Evolutionary conservation across 306 rosid genomes (phyloP), one percentile per base, ranked within the genome.

Genomic region (Dryas drummondii): DNA sequence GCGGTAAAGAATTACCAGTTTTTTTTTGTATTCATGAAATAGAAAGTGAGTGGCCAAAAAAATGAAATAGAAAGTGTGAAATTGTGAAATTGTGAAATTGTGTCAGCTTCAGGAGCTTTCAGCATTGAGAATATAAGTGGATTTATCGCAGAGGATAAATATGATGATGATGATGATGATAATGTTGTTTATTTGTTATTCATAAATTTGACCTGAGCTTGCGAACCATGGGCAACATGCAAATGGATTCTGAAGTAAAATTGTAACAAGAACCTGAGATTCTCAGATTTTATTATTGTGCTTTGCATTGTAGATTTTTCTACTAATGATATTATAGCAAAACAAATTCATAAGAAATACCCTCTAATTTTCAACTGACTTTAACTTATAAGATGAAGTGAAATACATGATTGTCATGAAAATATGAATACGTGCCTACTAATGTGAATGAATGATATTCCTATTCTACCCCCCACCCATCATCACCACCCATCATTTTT

Each of bases 381-480:
- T 32, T 1, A 32, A 32, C 37, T 32, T 32, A 32, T 32, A 32
- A 32, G 37, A 32, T 22, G 37, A 32, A 78, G 26, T 53, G 49
- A 50, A 53, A 46, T 27, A 64, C 78, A 69, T 40, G 37, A 32
- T 67, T 19, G 4, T 15, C 58, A 41, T 52, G 19, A 61, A 46
- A 49, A 56, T 19, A 22, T 17, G 48, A 70, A n/a, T 55, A 6
- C 27, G 15, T 7, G 15, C 13, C 44, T 6, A 46, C n/a, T 77
- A 63, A 47, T 17, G 37, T 48, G 76, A 85, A 62, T 79, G 73
- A 81, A 81, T 68, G 68, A 40, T 32, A 32, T 59, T 71, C 78
- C 81, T 81, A 85, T 46, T 46, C 67, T 76, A 68, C 57, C 57
- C 68, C 61, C 76, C 80, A 22, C 22, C 27, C 66, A 13, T 45